Base-by-base conservation (phyloP, 2,329 filamentous ascomycete genomes). In the Pseudocercospora musae region DNA sequence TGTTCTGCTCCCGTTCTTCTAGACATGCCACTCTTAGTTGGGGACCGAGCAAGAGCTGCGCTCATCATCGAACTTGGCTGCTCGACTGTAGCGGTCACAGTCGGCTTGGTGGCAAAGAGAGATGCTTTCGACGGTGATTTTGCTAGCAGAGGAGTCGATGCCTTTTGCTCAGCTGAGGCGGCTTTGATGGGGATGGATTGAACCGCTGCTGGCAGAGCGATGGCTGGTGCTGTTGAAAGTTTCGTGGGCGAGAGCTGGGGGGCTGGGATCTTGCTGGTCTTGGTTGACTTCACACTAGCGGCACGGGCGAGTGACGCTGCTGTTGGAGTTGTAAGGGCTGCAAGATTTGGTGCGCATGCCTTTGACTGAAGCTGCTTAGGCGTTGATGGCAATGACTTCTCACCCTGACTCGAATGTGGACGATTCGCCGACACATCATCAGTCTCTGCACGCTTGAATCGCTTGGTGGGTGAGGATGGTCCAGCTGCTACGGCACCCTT, bases 321-420 rank as follows among this genome's bases (percentile, higher is more conserved):
- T 8, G 90, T 95, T 0, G 92, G 92, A 5, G 91, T 96, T 75
- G 88, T 85, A 29, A 94, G 79, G 29, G 74, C 70, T n/a, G 72
- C 62, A 81, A 87, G 64, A 81, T 80, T 63, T 81, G 77, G 64
- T 48, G 84, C 81, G 29, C 72, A 73, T 8, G 82, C 77, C 59
- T 82, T 63, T 8, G 58, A 57, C n/a, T 54, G 58, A 31, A 54
- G 40, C 25, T 63, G 59, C 50, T 83, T 80, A 49, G 86, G 81
- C 9, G 79, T 79, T 59, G 78, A 80, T 4, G 66, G 52, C 15
- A 58, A 27, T 27, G 66, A 59, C 40, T 66, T 78, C 62, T 84
- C 81, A 27, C 80, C 79, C 13, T 87, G 55, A 9, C 63, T 69
- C 9, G 66, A 87, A 9, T 80, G 72, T 7, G 88, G 87, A 46